These are phyloP conservation scores for Phytophthora sp. DNA, from an alignment of 352 stramenopile species.

Conservation along the genomic window DNA sequence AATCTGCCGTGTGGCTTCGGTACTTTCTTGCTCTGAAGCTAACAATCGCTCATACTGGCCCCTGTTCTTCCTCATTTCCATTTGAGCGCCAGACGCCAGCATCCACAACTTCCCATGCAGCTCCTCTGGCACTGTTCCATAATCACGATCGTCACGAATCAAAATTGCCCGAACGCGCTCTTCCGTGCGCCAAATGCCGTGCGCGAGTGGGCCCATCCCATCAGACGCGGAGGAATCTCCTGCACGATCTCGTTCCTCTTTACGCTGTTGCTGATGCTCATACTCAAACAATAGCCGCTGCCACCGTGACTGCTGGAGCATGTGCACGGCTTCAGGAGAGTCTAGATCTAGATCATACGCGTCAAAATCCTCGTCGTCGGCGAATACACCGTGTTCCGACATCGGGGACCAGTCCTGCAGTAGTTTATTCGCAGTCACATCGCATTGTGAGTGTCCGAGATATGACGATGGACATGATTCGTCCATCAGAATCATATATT, in stretches of 20 bases:
- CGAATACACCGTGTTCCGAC: constrained; percentile 50
- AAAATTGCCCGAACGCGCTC: constrained; percentile 79
- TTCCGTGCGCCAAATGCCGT: constrained; percentile 84
- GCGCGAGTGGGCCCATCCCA: constrained; percentile 66
- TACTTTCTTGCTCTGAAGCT: constrained; percentile 57
- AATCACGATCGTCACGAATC: constrained; percentile 63
- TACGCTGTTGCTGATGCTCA: constrained; percentile 65
- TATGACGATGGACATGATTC: constrained; percentile 6
- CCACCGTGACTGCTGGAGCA: constrained; percentile 69
- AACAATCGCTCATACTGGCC: constrained; percentile 65
- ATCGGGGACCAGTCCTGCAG: constrained; percentile 52
- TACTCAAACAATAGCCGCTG: constrained; percentile 69
- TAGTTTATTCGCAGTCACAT: constrained; percentile 13
- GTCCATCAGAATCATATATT: too few relatives aligned
- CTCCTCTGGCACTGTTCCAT: constrained; percentile 59
- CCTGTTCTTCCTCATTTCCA: constrained; percentile 67
- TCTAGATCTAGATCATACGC: constrained; percentile 43
- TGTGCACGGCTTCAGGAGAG: constrained; percentile 50
- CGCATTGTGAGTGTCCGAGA: constrained; percentile 8
- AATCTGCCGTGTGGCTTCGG: constrained; percentile 82
- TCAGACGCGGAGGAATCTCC: constrained; percentile 44
- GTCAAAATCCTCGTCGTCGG: constrained; percentile 44
- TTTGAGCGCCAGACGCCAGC: constrained; percentile 69
- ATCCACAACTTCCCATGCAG: constrained; percentile 87
- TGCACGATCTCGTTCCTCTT: constrained; percentile 43